Conservation (phyloP, 2,329 filamentous ascomycete genomes). For the Fusarium penzigii region DNA sequence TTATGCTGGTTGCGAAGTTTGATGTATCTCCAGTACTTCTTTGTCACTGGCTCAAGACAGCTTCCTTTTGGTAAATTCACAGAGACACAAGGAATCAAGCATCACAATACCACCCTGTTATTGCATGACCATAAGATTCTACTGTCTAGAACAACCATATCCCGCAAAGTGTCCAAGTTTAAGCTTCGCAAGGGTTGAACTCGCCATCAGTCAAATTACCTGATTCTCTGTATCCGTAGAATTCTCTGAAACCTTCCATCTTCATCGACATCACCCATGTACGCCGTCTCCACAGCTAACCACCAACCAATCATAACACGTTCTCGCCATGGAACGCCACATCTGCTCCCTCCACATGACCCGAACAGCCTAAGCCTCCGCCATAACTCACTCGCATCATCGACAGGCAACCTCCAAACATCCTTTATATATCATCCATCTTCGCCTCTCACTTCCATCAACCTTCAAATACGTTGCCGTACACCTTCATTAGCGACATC, state of each 20-base stretch:
- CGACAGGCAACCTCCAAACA: conserved; percentile 16
- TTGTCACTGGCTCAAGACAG: no score
- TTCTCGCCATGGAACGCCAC: conserved; percentile 23
- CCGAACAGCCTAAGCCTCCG: conserved; percentile 8
- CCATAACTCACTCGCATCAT: conserved; percentile 23
- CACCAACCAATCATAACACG: conserved; percentile 13
- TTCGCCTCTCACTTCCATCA: conserved; percentile 14
- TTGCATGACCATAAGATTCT: no score
- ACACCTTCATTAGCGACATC: conserved; percentile 13
- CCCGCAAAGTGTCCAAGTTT: no score
- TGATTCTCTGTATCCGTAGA: background rate
- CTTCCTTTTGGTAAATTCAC: no score
- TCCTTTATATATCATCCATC: conserved; percentile 26
- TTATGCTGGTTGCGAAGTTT: no score
- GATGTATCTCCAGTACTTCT: no score
- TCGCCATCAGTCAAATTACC: no score
- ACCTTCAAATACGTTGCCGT: conserved; percentile 23
- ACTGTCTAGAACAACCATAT: no score
- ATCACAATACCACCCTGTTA: no score
- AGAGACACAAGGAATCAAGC: no score
- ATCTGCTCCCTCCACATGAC: conserved; percentile 23
- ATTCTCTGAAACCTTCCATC: background rate
- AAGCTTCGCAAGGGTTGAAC: no score
- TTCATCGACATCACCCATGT: background rate
- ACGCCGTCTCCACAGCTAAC: no score